Base-by-base conservation (phyloP, 2,329 filamentous ascomycete species). In the Colletotrichum camelliae region DNA sequence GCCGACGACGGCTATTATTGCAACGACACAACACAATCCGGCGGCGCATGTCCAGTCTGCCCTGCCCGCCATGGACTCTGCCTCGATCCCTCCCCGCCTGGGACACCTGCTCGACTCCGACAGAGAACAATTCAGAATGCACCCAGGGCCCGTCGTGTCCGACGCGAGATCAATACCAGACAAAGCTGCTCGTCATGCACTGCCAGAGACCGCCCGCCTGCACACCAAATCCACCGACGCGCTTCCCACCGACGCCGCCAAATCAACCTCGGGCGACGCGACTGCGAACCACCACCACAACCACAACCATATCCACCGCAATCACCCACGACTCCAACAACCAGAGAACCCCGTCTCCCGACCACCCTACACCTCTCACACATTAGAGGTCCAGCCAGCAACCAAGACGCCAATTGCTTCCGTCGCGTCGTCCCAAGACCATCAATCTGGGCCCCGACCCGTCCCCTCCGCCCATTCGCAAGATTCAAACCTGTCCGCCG, bases 381-480 rank as follows among this genome's bases (percentile, higher is more conserved):
- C 33, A 29, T 24, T 39, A 79, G 75, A 70, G 66, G 67, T 27
- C 77, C 78, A 37, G 33, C 74, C 67, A 71, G 81, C 67, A 76
- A 68, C 52, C 77, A 82, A 13, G 8, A 33, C 64, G 33, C 24
- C 72, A 80, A 82, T 77, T 78, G 75, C 68, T 79, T 78, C 75
- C 77, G 78, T 8, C 78, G 55, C 79, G 79, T 62, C 80, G 31
- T 48, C 74, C 31, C 62, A 69, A 4, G 52, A 65, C 65, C 55
- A 62, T 61, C 43, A 65, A 24, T 68, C 60, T 39, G n/a, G 55
- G 61, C 12, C 62, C 60, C 77, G 77, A 75, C 61, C 78, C 65
- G 16, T 79, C 77, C 27, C 79, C 75, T 52, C 81, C 76, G 39
- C 77, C 65, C 77, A 79, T 60, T 81, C 81, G 3, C 82, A 83